Conservation (phyloP, 2,329 filamentous ascomycete species). For the Botrytis galanthina region DNA sequence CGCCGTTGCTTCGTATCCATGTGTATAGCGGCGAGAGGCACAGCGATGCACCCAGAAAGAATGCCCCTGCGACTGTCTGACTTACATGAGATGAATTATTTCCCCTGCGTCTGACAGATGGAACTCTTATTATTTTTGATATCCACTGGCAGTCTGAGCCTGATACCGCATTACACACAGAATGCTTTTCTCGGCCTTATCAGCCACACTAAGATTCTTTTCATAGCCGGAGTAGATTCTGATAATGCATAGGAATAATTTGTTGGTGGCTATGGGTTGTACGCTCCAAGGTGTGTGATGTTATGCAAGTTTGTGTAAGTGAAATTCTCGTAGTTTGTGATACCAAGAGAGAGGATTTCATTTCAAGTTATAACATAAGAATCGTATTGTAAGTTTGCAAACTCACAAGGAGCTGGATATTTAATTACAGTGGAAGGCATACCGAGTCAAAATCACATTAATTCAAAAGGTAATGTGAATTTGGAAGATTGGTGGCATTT, state of each 20-base stretch:
- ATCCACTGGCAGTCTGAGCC: neutral
- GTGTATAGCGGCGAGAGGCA: conserved; percentile 8
- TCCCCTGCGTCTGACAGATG: neutral
- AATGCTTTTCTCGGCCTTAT: neutral
- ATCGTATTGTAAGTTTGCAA: neutral
- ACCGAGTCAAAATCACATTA: neutral
- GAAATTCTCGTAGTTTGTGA: neutral
- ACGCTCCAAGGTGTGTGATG: neutral
- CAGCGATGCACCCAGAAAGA: neutral
- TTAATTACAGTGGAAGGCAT: neutral
- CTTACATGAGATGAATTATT: conserved; percentile 10
- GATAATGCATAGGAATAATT: neutral
- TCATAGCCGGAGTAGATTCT: neutral
- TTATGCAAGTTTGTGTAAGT: neutral
- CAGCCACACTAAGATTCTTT: neutral
- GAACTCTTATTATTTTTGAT: neutral
- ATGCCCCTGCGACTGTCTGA: neutral
- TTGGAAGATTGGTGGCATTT: neutral
- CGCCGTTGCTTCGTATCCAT: neutral
- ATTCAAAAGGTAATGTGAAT: neutral
- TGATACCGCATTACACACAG: neutral
- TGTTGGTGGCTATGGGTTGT: neutral
- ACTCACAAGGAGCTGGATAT: neutral
- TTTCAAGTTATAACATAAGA: neutral
- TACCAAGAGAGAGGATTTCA: neutral